Percentiles rank a stretch among this genome's conserved stretches.
These are phyloP conservation scores for Suhomyces faveliae DNA, from an alignment of 805 yeast species.

Conservation along the genomic window DNA sequence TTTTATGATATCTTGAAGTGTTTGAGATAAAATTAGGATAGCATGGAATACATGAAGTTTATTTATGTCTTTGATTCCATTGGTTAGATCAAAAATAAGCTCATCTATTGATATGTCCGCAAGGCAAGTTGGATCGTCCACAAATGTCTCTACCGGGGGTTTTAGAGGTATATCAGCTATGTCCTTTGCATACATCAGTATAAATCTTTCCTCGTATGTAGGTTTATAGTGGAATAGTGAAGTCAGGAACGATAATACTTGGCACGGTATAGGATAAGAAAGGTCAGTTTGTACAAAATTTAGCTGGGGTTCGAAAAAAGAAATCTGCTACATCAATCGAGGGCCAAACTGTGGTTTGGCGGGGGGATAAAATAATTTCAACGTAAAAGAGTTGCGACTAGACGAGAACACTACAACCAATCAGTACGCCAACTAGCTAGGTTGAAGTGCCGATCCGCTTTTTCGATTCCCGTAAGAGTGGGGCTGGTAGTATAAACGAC, in stretches of 20 bases:
- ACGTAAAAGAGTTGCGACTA: neutral
- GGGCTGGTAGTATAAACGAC: neutral
- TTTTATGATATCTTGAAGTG: conserved; percentile 33
- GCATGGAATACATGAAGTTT: conserved; percentile 37
- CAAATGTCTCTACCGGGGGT: conserved; percentile 38
- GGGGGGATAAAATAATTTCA: neutral
- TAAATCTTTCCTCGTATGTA: neutral
- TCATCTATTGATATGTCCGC: conserved; percentile 35
- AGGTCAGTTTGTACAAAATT: neutral
- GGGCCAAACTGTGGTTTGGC: neutral
- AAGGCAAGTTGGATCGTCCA: conserved; percentile 36
- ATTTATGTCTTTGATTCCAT: conserved; percentile 32
- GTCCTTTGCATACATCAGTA: conserved; percentile 2
- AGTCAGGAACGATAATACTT: neutral
- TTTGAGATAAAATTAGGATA: conserved; percentile 26
- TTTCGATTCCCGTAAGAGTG: neutral
- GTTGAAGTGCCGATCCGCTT: neutral
- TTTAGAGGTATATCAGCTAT: conserved; percentile 36
- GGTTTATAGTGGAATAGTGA: neutral
- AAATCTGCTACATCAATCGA: neutral
- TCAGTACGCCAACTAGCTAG: neutral
- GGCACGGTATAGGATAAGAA: neutral
- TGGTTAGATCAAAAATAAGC: conserved; percentile 31
- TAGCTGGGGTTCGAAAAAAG: neutral
- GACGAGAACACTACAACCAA: neutral